These are phyloP conservation scores for Starmerella ratchasimensis DNA, from an alignment of 805 yeast species.

Conservation along the genomic window DNA sequence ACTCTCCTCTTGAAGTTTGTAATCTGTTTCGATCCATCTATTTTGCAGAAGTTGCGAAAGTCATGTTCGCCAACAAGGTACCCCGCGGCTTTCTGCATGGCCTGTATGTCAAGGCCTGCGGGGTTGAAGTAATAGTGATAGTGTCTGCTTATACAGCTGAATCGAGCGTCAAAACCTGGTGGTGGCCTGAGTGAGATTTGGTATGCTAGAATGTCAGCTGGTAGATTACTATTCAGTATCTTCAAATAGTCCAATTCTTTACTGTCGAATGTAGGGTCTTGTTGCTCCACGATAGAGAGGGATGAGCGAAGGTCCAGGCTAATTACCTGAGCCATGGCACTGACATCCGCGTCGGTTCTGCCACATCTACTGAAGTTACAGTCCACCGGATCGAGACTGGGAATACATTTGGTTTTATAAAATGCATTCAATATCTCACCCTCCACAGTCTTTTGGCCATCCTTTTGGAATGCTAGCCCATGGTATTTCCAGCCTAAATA, in stretches of 20 bases:
- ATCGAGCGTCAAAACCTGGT: conserved; percentile 71
- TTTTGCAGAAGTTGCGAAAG: conserved; percentile 84
- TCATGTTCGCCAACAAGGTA: conserved; percentile 65
- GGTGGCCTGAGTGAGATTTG: conserved; percentile 78
- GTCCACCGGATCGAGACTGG: conserved; percentile 40
- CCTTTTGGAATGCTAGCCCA: conserved; percentile 74
- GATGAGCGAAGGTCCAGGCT: conserved; percentile 63
- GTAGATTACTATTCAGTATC: conserved; percentile 62
- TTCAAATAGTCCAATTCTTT: conserved; percentile 65
- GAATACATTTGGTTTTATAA: conserved; percentile 48
- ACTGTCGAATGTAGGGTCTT: conserved; percentile 39
- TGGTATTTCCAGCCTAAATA: conserved; percentile 88
- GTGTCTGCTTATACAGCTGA: conserved; percentile 76
- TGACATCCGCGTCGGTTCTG: conserved; percentile 89
- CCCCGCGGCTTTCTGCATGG: conserved; percentile 57
- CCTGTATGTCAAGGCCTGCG: conserved; percentile 40
- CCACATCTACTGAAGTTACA: conserved; percentile 84
- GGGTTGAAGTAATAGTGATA: conserved; percentile 60
- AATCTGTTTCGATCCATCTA: conserved; percentile 89
- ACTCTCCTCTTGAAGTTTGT: conserved; percentile 61
- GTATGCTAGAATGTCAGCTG: conserved; percentile 71
- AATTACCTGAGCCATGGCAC: conserved; percentile 92
- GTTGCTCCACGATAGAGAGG: conserved; percentile 49
- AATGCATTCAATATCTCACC: conserved; percentile 59
- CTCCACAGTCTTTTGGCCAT: conserved; percentile 80